A percentile compares a stretch with the other conserved stretches of the same genome.
Conservation (phyloP, 257 asterid genomes). For the Echites panduratus region DNA sequence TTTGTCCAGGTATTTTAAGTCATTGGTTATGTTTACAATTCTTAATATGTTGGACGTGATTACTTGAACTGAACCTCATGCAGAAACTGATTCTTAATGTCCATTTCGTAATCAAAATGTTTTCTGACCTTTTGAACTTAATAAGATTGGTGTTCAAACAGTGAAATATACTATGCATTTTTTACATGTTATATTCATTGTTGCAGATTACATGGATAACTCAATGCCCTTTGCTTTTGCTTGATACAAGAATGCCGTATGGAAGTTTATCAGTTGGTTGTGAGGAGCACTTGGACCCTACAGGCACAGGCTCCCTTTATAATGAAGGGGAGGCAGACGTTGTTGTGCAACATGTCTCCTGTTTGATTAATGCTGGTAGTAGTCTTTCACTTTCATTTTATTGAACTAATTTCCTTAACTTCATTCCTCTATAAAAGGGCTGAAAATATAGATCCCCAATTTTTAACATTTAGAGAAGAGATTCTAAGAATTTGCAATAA, state of each 20-base stretch:
- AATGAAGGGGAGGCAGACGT: constrained; percentile 97
- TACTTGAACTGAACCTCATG: neutral
- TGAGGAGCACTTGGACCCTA: constrained; percentile 94
- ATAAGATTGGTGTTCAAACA: neutral
- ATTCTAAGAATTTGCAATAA: neutral
- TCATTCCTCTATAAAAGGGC: too few species aligned
- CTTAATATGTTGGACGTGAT: neutral
- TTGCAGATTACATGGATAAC: constrained; percentile 91
- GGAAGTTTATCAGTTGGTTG: constrained; percentile 93
- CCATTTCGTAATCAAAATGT: neutral
- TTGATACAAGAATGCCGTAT: constrained; percentile 89
- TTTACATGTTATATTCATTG: constrained; percentile 13
- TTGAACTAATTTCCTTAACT: neutral
- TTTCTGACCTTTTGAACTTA: neutral
- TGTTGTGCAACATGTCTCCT: constrained; percentile 71
- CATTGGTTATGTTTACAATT: constrained; percentile 3
- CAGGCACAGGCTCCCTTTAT: constrained; percentile 97
- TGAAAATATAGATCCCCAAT: neutral
- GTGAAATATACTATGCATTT: neutral
- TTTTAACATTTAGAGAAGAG: neutral
- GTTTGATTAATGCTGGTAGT: constrained; percentile 84
- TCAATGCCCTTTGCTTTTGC: constrained; percentile 87
- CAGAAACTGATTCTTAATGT: neutral
- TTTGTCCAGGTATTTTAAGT: constrained; percentile 60
- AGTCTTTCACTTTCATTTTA: constrained; percentile 14